Percentiles rank a stretch among this genome's conserved stretches.
Conservation (phyloP, 2,329 filamentous ascomycete species). For the Cyphellophora attinorum region DNA sequence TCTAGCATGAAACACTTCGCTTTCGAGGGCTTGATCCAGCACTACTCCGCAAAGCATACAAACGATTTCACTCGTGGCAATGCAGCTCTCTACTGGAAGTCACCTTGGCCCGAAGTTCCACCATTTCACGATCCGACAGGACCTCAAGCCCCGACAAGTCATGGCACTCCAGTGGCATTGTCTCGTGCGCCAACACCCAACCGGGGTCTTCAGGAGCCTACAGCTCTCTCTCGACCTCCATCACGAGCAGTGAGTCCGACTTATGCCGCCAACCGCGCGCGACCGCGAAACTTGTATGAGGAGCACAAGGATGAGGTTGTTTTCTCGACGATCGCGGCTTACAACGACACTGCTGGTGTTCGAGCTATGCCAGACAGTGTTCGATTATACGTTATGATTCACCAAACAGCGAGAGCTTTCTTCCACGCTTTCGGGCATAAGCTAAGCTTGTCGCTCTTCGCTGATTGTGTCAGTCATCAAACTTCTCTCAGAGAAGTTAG, state of each 20-base stretch:
- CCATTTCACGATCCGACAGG: constrained; percentile 66
- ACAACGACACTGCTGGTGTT: constrained; percentile 51
- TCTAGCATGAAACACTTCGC: constrained; percentile 58
- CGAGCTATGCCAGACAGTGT: constrained; percentile 54
- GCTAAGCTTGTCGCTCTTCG: constrained; percentile 50
- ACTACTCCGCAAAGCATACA: constrained; percentile 77
- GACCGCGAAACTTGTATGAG: constrained; percentile 25
- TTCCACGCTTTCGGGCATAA: constrained; percentile 47
- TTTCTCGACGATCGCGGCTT: constrained; percentile 49
- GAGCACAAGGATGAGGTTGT: constrained; percentile 44
- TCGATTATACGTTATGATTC: constrained; percentile 54
- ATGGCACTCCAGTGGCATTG: too few relatives aligned
- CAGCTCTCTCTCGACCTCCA: too few relatives aligned
- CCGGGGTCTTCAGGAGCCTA: too few relatives aligned
- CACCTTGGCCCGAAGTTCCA: constrained; percentile 68
- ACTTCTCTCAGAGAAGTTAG: constrained; percentile 49
- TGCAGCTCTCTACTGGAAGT: constrained; percentile 67
- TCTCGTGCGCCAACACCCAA: too few relatives aligned
- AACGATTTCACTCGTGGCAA: constrained; percentile 59
- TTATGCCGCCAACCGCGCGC: too few relatives aligned
- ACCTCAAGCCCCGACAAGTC: too few relatives aligned
- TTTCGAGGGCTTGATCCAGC: constrained; percentile 71
- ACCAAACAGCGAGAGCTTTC: constrained; percentile 53
- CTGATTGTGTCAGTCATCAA: constrained; percentile 47
- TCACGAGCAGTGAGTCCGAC: too few relatives aligned